Evolutionary conservation across 805 yeast species (phyloP).

Genomic region (Candida maltosa): DNA sequence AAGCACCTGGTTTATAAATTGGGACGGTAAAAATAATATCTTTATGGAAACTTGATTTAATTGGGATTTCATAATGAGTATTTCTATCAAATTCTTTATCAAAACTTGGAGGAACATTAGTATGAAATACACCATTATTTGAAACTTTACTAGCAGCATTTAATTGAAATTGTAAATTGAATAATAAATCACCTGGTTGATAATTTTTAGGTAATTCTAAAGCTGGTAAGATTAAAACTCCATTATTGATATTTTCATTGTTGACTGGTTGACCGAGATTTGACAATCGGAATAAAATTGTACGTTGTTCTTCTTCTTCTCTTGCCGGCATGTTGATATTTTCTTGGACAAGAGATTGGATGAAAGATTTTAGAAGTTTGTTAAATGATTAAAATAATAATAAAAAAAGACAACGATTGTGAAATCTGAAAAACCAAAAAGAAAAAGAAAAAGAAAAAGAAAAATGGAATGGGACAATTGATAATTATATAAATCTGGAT

Average conservation of each 20-base stretch:
- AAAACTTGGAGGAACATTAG: slow-evolving; percentile 59
- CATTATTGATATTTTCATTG: slow-evolving; percentile 33
- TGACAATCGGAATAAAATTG: slow-evolving; percentile 46
- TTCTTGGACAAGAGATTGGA: too few relatives aligned
- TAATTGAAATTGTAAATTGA: slow-evolving; percentile 55
- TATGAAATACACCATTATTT: slow-evolving; percentile 67
- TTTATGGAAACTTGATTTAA: slow-evolving; percentile 57
- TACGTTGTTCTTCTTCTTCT: slow-evolving; percentile 10
- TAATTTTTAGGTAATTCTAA: slow-evolving; percentile 31
- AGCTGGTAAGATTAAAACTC: slow-evolving; percentile 52
- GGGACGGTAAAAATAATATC: slow-evolving; percentile 61
- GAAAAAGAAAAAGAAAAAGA: too few relatives aligned
- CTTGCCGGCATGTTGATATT: too few relatives aligned
- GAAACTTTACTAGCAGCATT: slow-evolving; percentile 75
- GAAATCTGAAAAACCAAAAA: too few relatives aligned
- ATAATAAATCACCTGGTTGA: slow-evolving; percentile 39
- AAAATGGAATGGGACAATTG: too few relatives aligned
- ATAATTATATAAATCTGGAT: too few relatives aligned
- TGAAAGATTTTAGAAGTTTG: too few relatives aligned
- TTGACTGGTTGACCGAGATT: slow-evolving; percentile 47
- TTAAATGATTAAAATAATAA: too few relatives aligned
- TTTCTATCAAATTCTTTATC: slow-evolving; percentile 51
- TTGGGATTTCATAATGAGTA: slow-evolving; percentile 48
- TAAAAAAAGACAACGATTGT: too few relatives aligned
- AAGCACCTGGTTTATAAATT: slow-evolving; percentile 75